phyloP scores from a whole-genome alignment of 2,329 filamentous ascomycete species.

The Verticillium isaacii region DNA sequence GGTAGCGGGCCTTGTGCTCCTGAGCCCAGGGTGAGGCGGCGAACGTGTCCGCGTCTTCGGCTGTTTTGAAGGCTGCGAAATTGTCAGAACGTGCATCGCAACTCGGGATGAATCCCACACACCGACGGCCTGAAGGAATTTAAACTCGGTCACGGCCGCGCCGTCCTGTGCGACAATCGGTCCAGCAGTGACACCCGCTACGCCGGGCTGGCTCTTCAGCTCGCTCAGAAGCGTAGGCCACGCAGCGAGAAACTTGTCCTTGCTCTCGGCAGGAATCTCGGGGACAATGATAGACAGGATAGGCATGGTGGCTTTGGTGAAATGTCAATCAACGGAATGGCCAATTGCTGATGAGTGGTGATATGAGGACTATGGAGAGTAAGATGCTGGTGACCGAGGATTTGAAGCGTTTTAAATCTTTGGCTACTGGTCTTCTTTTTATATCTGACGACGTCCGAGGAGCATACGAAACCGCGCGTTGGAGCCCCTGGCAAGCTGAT shows the following conservation, averaged over 20 bases:
- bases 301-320: slow-evolving; percentile 4
- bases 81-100: not conserved
- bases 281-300: slow-evolving; percentile 4
- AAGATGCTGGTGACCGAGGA: not conserved
- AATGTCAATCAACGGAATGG: not conserved
- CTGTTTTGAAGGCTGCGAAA: slow-evolving; percentile 3
- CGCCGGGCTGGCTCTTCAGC: slow-evolving; percentile 6
- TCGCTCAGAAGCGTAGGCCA: slow-evolving; percentile 6
- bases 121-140: slow-evolving; percentile 7
- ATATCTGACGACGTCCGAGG: not conserved
- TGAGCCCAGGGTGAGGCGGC: slow-evolving; percentile 5
- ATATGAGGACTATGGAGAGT: not conserved
- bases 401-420: not conserved
- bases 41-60: slow-evolving; percentile 6
- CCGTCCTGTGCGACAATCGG: slow-evolving; percentile 5
- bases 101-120: not conserved
- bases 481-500: not conserved
- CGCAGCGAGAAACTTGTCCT: slow-evolving; percentile 8
- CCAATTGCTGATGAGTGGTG: not conserved
- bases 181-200: slow-evolving; percentile 1
- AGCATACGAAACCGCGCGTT: not conserved
- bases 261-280: slow-evolving; percentile 4
- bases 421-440: not conserved
- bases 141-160: slow-evolving; percentile 5
- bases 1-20: slow-evolving; percentile 1